phyloP scores from a whole-genome alignment of 805 yeast species.

The Candida ovalis region DNA sequence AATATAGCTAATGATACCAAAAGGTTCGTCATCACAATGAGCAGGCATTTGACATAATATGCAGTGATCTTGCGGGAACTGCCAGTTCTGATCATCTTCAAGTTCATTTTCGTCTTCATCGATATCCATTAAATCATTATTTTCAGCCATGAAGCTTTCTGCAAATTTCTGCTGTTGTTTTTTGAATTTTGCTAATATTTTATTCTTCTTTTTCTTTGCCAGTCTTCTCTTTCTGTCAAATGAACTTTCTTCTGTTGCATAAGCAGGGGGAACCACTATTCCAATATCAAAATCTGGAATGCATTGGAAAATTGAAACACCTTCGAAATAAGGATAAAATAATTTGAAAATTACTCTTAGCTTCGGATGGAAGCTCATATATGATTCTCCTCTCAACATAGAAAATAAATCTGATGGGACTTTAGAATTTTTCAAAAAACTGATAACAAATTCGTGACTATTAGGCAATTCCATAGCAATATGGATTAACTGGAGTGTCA shows the following conservation, averaged over 20 bases:
- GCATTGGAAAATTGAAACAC: constrained; percentile 31
- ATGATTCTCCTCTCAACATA: constrained; percentile 39
- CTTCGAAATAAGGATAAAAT: constrained; percentile 9
- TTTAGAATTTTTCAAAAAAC: constrained; percentile 10
- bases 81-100: constrained; percentile 48
- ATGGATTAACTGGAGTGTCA: constrained; percentile 66
- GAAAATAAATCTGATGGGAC: constrained; percentile 32
- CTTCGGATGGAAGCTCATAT: constrained; percentile 45
- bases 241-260: constrained; percentile 33
- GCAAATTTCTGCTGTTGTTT: constrained; percentile 77
- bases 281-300: constrained; percentile 32
- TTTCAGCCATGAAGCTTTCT: constrained; percentile 34
- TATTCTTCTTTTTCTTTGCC: constrained; percentile 68
- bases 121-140: constrained; percentile 33
- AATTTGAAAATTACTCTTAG: constrained; percentile 50
- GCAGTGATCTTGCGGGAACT: constrained; percentile 71
- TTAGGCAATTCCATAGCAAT: constrained; percentile 45
- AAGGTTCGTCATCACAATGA: constrained; percentile 52
- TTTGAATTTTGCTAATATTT: constrained; percentile 72
- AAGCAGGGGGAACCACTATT: constrained; percentile 6
- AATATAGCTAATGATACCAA: constrained; percentile 69
- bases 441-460: constrained; percentile 17
- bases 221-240: constrained; percentile 57
- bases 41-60: constrained; percentile 79
- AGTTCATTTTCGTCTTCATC: constrained; percentile 39